A percentile compares a stretch with the other conserved stretches of the same genome.
These are phyloP conservation scores for Hansenula sp. DNA, from an alignment of 1,139 yeast genomes.

Conservation along the genomic window DNA sequence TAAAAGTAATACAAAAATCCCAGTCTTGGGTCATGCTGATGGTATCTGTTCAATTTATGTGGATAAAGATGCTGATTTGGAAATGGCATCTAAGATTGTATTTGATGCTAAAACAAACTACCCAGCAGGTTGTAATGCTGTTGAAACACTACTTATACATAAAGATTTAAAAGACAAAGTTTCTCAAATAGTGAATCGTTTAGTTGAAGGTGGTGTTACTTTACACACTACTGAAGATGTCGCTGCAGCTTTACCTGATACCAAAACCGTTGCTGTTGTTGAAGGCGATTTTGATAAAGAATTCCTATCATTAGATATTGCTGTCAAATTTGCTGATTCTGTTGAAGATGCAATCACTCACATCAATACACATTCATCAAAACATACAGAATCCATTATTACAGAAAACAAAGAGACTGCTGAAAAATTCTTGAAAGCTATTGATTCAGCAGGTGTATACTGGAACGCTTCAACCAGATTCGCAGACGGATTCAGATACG, in stretches of 20 bases:
- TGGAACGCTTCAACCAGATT: conserved; percentile 97
- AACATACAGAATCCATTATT: conserved; percentile 91
- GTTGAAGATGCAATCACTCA: conserved; percentile 73
- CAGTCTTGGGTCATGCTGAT: conserved; percentile 98
- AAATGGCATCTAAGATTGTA: conserved; percentile 68
- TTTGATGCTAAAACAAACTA: conserved; percentile 92
- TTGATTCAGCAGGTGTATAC: conserved; percentile 96
- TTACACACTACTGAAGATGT: conserved; percentile 63
- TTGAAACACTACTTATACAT: conserved; percentile 76
- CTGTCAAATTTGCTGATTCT: conserved; percentile 58
- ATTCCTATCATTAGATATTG: conserved; percentile 76
- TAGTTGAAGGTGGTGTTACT: conserved; percentile 64
- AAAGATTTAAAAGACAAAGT: conserved; percentile 42
- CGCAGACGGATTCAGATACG: conserved; percentile 98
- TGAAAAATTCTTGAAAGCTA: conserved; percentile 70
- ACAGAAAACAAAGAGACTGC: conserved; percentile 72
- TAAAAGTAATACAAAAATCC: conserved; percentile 84
- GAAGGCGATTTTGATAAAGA: conserved; percentile 76
- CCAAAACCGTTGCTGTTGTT: conserved; percentile 38
- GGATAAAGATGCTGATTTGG: conserved; percentile 69
- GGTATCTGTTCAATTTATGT: conserved; percentile 90
- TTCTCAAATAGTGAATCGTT: conserved; percentile 39
- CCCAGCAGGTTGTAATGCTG: conserved; percentile 98
- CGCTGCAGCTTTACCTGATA: conserved; percentile 22
- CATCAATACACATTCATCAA: conserved; percentile 87